Evolutionary conservation across 83 land plant species (phyloP).

Genomic region (Picea abies): DNA sequence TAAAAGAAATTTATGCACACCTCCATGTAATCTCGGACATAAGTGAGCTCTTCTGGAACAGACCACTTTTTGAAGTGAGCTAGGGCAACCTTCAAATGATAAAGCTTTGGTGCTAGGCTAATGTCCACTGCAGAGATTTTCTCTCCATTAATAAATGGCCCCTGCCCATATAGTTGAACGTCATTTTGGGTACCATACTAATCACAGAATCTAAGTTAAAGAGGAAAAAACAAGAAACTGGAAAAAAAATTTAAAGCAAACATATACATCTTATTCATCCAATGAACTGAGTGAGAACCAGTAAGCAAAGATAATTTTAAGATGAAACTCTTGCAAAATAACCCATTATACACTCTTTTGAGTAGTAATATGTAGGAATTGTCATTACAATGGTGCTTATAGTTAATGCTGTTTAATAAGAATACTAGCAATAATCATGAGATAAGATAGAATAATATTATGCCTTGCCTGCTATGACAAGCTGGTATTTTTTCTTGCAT

Average conservation of each 20-base stretch:
- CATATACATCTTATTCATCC: not conserved
- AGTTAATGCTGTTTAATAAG: not conserved
- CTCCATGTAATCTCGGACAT: constrained; percentile 60
- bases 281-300: not conserved
- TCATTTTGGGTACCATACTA: not conserved
- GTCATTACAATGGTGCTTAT: not conserved
- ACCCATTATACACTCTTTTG: too few relatives aligned
- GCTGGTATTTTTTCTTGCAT: too few relatives aligned
- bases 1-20: constrained; percentile 35
- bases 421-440: not conserved
- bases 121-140: constrained; percentile 85
- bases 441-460: not conserved
- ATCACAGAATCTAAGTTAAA: not conserved
- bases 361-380: too few relatives aligned
- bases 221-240: not conserved
- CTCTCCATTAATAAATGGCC: constrained; percentile 79
- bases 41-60: constrained; percentile 64
- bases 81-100: constrained; percentile 81
- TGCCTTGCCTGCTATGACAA: too few relatives aligned
- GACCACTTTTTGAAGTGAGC: constrained; percentile 88
- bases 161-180: constrained; percentile 39
- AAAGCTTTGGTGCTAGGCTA: constrained; percentile 91
- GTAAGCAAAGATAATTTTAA: too few relatives aligned
- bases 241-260: not conserved
- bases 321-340: too few relatives aligned